A percentile compares a stretch with the other conserved stretches of the same genome.
phyloP scores from a whole-genome alignment of 768 basidiomycete species.

The Stropharia rugosoannulata region DNA sequence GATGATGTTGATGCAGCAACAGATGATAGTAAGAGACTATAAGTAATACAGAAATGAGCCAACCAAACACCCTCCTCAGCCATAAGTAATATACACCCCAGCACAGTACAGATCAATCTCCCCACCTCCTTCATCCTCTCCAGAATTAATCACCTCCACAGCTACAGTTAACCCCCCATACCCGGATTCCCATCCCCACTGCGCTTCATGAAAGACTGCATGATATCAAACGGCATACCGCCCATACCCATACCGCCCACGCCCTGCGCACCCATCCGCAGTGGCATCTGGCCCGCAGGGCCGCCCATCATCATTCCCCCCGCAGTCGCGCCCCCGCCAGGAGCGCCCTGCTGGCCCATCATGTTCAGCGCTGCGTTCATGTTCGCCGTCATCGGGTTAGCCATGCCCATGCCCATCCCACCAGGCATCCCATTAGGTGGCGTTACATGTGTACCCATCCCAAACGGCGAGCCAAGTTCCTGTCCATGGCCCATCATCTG shows the following conservation, averaged over 20 bases:
- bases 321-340: conserved; percentile 3
- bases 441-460: background rate
- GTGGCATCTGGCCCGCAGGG: conserved; percentile 8
- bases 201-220: conserved; percentile 44
- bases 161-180: conserved; percentile 22
- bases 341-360: conserved; percentile 7
- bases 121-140: background rate
- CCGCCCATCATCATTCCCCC: conserved; percentile 5
- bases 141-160: background rate
- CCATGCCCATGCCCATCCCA: background rate
- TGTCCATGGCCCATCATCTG: background rate
- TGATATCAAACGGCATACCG: conserved; percentile 37
- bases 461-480: background rate
- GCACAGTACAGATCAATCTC: background rate
- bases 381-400: conserved; percentile 9
- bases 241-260: conserved; percentile 6
- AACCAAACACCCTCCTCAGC: too few relatives aligned
- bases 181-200: conserved; percentile 26
- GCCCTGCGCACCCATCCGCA: conserved; percentile 1
- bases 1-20: too few relatives aligned
- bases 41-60: too few relatives aligned
- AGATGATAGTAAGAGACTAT: too few relatives aligned
- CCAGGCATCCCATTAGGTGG: background rate
- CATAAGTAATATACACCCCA: background rate
- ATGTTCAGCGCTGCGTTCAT: conserved; percentile 16